These are phyloP conservation scores for Raffaelea ambrosiae DNA, from an alignment of 2,329 filamentous ascomycete species.

Conservation along the genomic window DNA sequence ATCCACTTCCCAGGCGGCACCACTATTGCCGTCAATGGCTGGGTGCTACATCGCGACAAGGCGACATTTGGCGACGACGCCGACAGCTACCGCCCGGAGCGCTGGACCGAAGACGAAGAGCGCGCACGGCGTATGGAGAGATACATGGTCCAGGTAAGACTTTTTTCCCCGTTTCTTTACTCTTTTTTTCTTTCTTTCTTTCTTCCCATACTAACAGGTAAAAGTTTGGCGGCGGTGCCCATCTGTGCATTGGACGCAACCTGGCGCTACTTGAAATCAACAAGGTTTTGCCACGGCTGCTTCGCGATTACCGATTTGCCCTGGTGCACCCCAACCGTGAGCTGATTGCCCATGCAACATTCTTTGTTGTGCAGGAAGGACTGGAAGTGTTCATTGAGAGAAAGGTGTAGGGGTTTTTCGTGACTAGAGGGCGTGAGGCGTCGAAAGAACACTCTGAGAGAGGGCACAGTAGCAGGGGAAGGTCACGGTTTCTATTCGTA, in stretches of 20 bases:
- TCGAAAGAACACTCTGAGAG: too few relatives aligned
- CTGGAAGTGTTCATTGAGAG: conserved; percentile 41
- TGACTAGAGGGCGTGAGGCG: too few relatives aligned
- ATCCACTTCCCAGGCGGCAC: conserved; percentile 43
- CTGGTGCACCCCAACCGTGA: conserved; percentile 40
- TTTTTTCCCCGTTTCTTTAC: background rate
- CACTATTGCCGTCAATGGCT: conserved; percentile 43
- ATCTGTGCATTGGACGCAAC: conserved; percentile 47
- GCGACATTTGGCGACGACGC: conserved; percentile 42
- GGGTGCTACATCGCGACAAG: conserved; percentile 41
- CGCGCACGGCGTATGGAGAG: conserved; percentile 38
- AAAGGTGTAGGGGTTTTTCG: conserved; percentile 8
- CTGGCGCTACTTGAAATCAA: conserved; percentile 49
- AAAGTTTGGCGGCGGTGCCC: conserved; percentile 46
- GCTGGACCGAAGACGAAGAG: conserved; percentile 43
- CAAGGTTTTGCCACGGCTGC: conserved; percentile 47
- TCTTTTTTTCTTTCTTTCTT: background rate
- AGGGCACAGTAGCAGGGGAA: too few relatives aligned
- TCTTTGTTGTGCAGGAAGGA: conserved; percentile 52
- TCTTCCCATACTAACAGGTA: background rate
- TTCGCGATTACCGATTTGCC: conserved; percentile 45
- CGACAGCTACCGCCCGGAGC: conserved; percentile 42
- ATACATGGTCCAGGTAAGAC: conserved; percentile 42
- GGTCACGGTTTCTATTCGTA: too few relatives aligned
- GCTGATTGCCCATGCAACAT: conserved; percentile 45